A percentile compares a stretch with the other conserved stretches of the same genome.
Evolutionary conservation across 257 asterid genomes (phyloP).

Genomic region (Rhazya stricta): DNA sequence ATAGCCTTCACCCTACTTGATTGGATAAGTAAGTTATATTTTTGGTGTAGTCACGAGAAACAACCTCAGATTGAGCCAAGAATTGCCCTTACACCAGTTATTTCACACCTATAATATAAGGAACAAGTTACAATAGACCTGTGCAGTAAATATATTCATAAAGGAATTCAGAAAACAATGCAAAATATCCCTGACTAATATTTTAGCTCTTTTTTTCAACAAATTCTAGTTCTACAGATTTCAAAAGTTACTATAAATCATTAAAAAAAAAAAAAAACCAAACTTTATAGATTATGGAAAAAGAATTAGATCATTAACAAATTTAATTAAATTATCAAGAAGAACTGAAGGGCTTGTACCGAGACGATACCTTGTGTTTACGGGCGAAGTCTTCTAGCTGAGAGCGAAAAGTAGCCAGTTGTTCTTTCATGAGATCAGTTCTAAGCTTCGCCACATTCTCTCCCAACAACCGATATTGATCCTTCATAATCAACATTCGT

Average conservation of each 20-base stretch:
- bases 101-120: not conserved
- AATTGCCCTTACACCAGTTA: not conserved
- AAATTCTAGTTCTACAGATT: not conserved
- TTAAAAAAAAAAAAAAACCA: not conserved
- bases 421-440: conserved; percentile 94
- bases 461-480: conserved; percentile 79
- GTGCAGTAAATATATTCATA: not conserved
- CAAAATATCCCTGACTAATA: not conserved
- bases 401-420: conserved; percentile 86
- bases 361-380: conserved; percentile 66
- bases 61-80: not conserved
- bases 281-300: not conserved
- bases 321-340: too few relatives aligned
- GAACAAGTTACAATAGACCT: not conserved
- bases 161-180: not conserved
- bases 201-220: not conserved
- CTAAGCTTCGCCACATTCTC: conserved; percentile 96
- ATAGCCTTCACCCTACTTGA: too few relatives aligned
- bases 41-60: not conserved
- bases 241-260: not conserved
- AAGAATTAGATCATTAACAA: not conserved
- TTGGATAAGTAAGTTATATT: not conserved
- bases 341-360: not conserved
- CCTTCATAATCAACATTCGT: conserved; percentile 31
- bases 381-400: conserved; percentile 95